These are phyloP conservation scores for Flaveria bidentis DNA, from an alignment of 129 eudicot species.

Conservation along the genomic window DNA sequence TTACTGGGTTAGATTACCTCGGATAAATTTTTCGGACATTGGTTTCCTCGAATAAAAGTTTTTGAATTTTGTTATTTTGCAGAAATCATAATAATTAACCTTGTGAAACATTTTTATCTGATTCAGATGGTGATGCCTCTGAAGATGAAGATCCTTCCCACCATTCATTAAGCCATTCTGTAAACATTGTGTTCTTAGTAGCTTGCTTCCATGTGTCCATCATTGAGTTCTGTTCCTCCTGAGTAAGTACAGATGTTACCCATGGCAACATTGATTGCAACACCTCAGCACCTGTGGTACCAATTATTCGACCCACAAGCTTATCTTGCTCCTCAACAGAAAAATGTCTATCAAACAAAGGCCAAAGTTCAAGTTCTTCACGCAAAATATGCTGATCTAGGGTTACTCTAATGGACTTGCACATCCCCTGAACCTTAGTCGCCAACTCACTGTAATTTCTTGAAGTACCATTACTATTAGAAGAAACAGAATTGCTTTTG, in stretches of 20 bases:
- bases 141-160: conserved; percentile 79
- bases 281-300: conserved; percentile 99
- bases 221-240: conserved; percentile 97
- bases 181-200: conserved; percentile 94
- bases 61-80: neutral
- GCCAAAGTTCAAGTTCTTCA: conserved; percentile 99
- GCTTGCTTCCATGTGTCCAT: conserved; percentile 99
- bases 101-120: conserved; percentile 52
- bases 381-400: conserved; percentile 94
- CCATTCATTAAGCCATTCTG: conserved; percentile 99
- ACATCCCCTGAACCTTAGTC: conserved; percentile 94
- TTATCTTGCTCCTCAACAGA: conserved; percentile 95
- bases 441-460: conserved; percentile 77
- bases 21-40: neutral
- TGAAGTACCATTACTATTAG: conserved; percentile 32
- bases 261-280: conserved; percentile 98
- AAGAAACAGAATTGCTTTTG: conserved; percentile 34
- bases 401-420: conserved; percentile 93
- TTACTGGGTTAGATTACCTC: neutral
- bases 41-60: conserved; percentile 5
- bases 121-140: conserved; percentile 55
- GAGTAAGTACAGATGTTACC: conserved; percentile 98
- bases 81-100: conserved; percentile 43
- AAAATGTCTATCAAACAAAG: conserved; percentile 90
- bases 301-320: conserved; percentile 93